Conservation (phyloP, 2,329 filamentous ascomycete species). For the Tolypocladium cylindrosporum region DNA sequence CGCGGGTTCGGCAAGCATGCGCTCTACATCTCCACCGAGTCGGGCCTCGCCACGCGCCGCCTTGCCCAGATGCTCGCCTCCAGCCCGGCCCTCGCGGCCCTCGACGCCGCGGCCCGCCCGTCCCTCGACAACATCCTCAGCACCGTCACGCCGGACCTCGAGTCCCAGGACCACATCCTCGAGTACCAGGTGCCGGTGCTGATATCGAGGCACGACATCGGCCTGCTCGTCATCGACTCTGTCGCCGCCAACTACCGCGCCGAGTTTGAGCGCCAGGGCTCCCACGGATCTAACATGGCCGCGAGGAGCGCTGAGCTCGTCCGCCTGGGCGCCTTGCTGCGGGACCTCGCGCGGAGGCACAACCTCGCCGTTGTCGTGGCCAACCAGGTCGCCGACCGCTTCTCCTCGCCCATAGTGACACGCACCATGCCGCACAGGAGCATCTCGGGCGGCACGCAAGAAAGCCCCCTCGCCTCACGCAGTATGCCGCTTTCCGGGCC, state of each 20-base stretch:
- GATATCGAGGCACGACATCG: slow-evolving; percentile 63
- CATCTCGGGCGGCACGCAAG: slow-evolving; percentile 19
- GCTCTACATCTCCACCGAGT: slow-evolving; percentile 91
- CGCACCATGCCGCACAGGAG: background rate
- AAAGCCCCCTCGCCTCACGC: slow-evolving; percentile 40
- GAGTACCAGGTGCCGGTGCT: slow-evolving; percentile 86
- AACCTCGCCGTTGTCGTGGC: slow-evolving; percentile 80
- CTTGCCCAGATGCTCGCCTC: slow-evolving; percentile 66
- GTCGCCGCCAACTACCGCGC: slow-evolving; percentile 93
- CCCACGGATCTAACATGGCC: slow-evolving; percentile 51
- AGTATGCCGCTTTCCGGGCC: slow-evolving; percentile 23
- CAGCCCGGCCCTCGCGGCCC: slow-evolving; percentile 48
- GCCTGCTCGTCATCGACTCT: slow-evolving; percentile 79
- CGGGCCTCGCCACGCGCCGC: slow-evolving; percentile 69
- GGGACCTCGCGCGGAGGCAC: slow-evolving; percentile 63
- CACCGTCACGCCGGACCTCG: slow-evolving; percentile 78
- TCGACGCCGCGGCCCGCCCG: slow-evolving; percentile 27
- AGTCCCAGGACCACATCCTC: slow-evolving; percentile 91
- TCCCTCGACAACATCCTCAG: slow-evolving; percentile 70
- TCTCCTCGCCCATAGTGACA: slow-evolving; percentile 27
- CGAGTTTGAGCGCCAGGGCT: slow-evolving; percentile 60
- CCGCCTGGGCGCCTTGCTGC: slow-evolving; percentile 64
- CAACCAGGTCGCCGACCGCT: slow-evolving; percentile 91
- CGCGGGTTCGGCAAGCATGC: slow-evolving; percentile 62
- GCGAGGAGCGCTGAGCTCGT: slow-evolving; percentile 68